phyloP scores from a whole-genome alignment of 2,329 filamentous ascomycete species.

The Trichoderma citrinoviride region DNA sequence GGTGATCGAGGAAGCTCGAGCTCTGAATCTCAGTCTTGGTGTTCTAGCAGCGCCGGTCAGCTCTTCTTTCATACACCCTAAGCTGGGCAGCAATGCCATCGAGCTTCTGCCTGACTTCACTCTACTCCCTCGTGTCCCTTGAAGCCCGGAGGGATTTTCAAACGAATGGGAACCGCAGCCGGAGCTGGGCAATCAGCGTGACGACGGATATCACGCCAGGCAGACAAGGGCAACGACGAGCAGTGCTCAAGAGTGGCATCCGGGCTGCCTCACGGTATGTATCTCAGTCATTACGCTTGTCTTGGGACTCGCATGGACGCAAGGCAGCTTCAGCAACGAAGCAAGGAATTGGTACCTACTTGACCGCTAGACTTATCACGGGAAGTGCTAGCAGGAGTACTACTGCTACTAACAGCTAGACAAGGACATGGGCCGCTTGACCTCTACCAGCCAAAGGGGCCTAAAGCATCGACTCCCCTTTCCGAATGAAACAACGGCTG shows the following conservation, averaged over 20 bases:
- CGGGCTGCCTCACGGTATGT: background rate
- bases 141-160: background rate
- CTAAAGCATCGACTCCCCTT: background rate
- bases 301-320: background rate
- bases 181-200: background rate
- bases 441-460: background rate
- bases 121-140: background rate
- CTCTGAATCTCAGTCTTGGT: background rate
- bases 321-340: background rate
- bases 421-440: constrained; percentile 6
- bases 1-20: background rate
- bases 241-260: background rate
- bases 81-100: background rate
- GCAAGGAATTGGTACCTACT: background rate
- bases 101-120: background rate
- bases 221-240: background rate
- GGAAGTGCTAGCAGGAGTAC: background rate
- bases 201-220: background rate
- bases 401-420: background rate
- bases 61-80: background rate
- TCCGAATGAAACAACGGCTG: constrained; percentile 9
- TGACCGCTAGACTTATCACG: constrained; percentile 13
- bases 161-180: background rate
- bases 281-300: background rate
- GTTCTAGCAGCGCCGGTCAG: background rate